Conservation (phyloP, 1,284 basidiomycete genomes). For the Malassezia sp. region DNA sequence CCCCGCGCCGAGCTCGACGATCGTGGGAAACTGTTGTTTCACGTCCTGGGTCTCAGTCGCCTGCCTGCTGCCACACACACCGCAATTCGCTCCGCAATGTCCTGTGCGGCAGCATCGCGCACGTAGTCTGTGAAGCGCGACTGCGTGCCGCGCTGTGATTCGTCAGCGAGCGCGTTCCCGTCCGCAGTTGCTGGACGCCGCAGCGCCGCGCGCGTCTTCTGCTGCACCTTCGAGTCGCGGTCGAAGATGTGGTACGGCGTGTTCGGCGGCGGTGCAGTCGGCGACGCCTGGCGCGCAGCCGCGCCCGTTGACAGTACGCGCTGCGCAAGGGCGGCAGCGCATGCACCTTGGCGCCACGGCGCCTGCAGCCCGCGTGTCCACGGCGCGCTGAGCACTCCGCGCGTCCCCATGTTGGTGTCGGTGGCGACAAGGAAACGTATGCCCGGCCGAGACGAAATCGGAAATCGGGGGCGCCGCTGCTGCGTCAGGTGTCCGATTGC, state of each 20-base stretch:
- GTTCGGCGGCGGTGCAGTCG: conserved; percentile 18
- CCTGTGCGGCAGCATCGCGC: conserved; percentile 75
- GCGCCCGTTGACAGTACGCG: background rate
- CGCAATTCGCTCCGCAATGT: conserved; percentile 76
- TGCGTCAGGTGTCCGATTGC: too few relatives aligned
- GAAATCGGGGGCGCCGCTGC: too few relatives aligned
- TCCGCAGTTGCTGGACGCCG: conserved; percentile 51
- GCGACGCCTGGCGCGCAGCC: background rate
- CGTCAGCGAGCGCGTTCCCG: conserved; percentile 15
- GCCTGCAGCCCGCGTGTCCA: too few relatives aligned
- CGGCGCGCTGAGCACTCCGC: too few relatives aligned
- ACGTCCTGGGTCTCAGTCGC: conserved; percentile 60
- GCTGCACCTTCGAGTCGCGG: conserved; percentile 65
- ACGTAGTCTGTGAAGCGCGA: conserved; percentile 83
- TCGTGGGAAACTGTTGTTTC: conserved; percentile 64
- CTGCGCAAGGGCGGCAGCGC: too few relatives aligned
- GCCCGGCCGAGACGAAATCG: too few relatives aligned
- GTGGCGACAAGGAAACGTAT: too few relatives aligned
- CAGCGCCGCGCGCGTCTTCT: conserved; percentile 64
- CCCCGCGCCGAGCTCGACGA: conserved; percentile 89
- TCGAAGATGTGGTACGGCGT: conserved; percentile 59
- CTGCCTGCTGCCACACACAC: conserved; percentile 50
- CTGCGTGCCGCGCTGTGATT: conserved; percentile 39
- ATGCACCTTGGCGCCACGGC: too few relatives aligned
- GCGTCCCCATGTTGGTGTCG: too few relatives aligned